phyloP scores from a whole-genome alignment of 2,329 filamentous ascomycete species.

The Penicillium sp. region DNA sequence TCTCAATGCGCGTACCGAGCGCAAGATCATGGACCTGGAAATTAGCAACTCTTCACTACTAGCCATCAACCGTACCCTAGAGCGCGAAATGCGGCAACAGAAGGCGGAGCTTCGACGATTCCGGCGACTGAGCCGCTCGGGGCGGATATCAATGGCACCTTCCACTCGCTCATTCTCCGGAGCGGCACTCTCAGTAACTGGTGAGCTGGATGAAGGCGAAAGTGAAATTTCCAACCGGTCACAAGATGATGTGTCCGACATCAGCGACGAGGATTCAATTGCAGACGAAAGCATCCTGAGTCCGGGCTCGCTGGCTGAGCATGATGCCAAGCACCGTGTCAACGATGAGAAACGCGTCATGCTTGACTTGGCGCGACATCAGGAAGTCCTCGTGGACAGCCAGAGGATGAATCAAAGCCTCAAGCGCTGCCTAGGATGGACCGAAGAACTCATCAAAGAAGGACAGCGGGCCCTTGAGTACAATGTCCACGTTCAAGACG shows the following conservation, averaged over 20 bases:
- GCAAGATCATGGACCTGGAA: conserved; percentile 90
- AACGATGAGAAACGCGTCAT: conserved; percentile 75
- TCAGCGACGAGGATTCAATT: conserved; percentile 33
- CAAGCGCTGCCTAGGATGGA: conserved; percentile 78
- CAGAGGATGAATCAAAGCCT: conserved; percentile 94
- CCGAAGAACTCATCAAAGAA: conserved; percentile 81
- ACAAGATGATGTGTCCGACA: conserved; percentile 32
- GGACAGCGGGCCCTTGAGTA: conserved; percentile 81
- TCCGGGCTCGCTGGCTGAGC: conserved; percentile 27
- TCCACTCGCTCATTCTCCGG: conserved; percentile 41
- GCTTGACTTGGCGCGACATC: conserved; percentile 77
- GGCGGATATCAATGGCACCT: conserved; percentile 56
- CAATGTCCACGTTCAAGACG: conserved; percentile 65
- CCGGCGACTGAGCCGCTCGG: conserved; percentile 73
- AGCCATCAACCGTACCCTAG: conserved; percentile 87
- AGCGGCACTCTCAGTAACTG: conserved; percentile 39
- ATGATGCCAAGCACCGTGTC: conserved; percentile 49
- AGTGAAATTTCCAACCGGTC: conserved; percentile 27
- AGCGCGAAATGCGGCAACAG: conserved; percentile 84
- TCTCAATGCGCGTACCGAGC: conserved; percentile 77
- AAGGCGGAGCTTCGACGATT: conserved; percentile 78
- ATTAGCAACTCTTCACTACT: conserved; percentile 92
- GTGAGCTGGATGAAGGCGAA: conserved; percentile 34
- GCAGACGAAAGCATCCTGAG: conserved; percentile 33
- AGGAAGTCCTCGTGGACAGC: conserved; percentile 76